Evolutionary conservation across 441 rosid species (phyloP).

Genomic region (Brassica balearica): DNA sequence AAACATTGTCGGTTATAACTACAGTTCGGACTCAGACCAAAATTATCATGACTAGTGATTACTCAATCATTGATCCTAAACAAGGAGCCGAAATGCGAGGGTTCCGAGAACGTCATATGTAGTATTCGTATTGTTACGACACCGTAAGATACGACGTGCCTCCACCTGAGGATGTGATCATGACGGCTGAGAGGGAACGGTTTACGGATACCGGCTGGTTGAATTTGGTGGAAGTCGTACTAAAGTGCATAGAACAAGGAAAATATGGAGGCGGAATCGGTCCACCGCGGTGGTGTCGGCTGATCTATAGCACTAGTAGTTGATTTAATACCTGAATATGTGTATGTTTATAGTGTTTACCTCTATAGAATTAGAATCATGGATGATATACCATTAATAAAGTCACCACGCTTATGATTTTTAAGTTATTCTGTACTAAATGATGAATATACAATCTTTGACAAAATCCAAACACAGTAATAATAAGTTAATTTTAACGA

Average conservation of each 20-base stretch:
- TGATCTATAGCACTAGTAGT: background rate
- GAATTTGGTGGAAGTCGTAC: constrained; percentile 65
- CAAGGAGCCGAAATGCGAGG: constrained; percentile 62
- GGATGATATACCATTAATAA: background rate
- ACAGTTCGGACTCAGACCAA: constrained; percentile 43
- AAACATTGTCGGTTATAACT: background rate
- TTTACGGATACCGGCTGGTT: constrained; percentile 68
- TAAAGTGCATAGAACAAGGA: constrained; percentile 19
- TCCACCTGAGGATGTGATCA: constrained; percentile 70
- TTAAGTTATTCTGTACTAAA: background rate
- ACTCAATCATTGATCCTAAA: constrained; percentile 45
- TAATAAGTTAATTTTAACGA: no score
- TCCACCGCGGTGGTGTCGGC: constrained; percentile 5
- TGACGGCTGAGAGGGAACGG: constrained; percentile 50
- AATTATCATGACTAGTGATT: constrained; percentile 49
- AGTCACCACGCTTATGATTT: background rate
- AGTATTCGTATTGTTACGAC: constrained; percentile 87
- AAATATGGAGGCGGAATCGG: constrained; percentile 30
- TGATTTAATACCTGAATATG: background rate
- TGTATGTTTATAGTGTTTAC: no score
- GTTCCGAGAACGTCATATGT: constrained; percentile 75
- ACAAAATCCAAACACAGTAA: background rate
- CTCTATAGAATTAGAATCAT: background rate
- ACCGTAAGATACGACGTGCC: constrained; percentile 25
- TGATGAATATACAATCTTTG: constrained; percentile 2